Evolutionary conservation across 139 green algal species (phyloP).

Genomic region (Astrephomene gubernaculifera): DNA sequence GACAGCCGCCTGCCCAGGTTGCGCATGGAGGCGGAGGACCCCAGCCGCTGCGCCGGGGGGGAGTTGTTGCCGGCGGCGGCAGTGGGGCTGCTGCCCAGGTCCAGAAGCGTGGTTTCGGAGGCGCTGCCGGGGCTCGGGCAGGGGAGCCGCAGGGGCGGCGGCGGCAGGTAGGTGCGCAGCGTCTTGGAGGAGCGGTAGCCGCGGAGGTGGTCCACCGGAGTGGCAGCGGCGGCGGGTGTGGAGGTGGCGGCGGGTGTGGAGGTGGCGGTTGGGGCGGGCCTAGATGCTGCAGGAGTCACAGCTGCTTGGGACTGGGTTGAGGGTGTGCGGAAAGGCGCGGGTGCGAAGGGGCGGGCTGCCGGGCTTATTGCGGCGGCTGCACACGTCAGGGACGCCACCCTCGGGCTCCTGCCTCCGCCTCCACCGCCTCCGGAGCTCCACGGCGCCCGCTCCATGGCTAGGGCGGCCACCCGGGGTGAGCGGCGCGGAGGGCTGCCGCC

Average conservation of each 20-base stretch:
- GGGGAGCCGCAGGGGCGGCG: not conserved
- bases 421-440: conserved; percentile 2
- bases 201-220: conserved; percentile 11
- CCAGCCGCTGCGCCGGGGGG: not conserved
- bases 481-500: not conserved
- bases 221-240: not conserved
- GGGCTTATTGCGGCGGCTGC: not conserved
- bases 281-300: not conserved
- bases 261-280: not conserved
- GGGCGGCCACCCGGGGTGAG: not conserved
- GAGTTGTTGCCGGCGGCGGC: not conserved
- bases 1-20: not conserved
- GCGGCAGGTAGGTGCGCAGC: not conserved
- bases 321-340: too few species aligned
- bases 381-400: not conserved
- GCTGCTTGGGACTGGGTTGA: not conserved
- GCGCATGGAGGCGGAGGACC: not conserved
- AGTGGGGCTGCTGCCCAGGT: not conserved
- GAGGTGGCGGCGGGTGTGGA: not conserved
- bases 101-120: not conserved
- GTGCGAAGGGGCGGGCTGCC: too few species aligned
- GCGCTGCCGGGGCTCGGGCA: not conserved
- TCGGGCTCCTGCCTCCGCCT: not conserved
- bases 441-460: conserved; percentile 10
- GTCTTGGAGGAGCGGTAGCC: conserved; percentile 23